phyloP scores from a whole-genome alignment of 2,329 filamentous ascomycete species.

The Tolypocladium capitatum region DNA sequence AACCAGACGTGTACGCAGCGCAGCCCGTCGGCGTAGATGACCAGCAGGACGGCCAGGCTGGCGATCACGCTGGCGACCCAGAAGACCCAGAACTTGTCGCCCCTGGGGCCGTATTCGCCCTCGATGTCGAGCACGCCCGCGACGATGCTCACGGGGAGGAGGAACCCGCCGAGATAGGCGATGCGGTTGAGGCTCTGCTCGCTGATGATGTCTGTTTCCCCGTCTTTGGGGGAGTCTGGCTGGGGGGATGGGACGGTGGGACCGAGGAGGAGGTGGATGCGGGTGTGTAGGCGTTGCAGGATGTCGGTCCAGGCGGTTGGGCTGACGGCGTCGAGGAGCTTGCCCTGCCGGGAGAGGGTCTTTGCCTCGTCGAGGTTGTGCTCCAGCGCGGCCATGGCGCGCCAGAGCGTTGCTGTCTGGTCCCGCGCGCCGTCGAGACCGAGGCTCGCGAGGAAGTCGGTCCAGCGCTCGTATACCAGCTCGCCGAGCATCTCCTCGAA shows the following conservation, averaged over 20 bases:
- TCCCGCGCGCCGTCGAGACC: neutral
- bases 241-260: neutral
- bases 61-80: slow-evolving; percentile 30
- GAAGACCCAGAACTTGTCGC: slow-evolving; percentile 31
- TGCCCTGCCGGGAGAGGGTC: neutral
- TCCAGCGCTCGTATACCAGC: slow-evolving; percentile 14
- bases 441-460: slow-evolving; percentile 8
- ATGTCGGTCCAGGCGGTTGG: neutral
- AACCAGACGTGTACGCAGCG: slow-evolving; percentile 33
- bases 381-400: neutral
- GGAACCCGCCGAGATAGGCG: slow-evolving; percentile 33
- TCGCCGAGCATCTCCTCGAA: slow-evolving; percentile 9
- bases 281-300: neutral
- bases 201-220: slow-evolving; percentile 14
- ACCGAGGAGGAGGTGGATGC: neutral
- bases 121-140: slow-evolving; percentile 34
- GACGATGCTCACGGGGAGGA: slow-evolving; percentile 34
- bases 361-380: neutral
- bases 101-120: slow-evolving; percentile 28
- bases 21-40: slow-evolving; percentile 36
- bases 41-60: slow-evolving; percentile 21
- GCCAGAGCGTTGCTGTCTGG: neutral
- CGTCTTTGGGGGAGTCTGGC: neutral
- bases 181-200: slow-evolving; percentile 31
- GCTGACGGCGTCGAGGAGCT: neutral